These are phyloP conservation scores for Serendipita indica DNA, from an alignment of 768 basidiomycete species.

Conservation along the genomic window DNA sequence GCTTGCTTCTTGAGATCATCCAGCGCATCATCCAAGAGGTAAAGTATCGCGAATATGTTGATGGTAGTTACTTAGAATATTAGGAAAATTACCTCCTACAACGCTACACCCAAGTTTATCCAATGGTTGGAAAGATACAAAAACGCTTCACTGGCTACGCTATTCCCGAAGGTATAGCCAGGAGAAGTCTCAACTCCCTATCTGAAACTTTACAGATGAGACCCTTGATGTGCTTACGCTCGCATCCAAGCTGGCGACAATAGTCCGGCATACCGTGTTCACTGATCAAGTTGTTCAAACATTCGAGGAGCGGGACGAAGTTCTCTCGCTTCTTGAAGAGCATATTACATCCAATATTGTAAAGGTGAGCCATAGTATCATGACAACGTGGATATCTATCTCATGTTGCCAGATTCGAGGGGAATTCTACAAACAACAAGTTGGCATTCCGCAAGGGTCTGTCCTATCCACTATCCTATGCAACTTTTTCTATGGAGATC, in stretches of 20 bases:
- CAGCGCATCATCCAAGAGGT: constrained; percentile 61
- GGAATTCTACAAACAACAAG: constrained; percentile 72
- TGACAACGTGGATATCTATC: neutral
- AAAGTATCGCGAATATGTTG: neutral
- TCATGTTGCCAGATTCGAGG: constrained; percentile 47
- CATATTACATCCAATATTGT: constrained; percentile 90
- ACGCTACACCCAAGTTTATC: constrained; percentile 50
- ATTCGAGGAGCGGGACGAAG: constrained; percentile 36
- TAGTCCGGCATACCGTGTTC: constrained; percentile 63
- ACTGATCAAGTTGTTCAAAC: constrained; percentile 63
- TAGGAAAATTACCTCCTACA: constrained; percentile 64
- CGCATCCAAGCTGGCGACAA: constrained; percentile 49
- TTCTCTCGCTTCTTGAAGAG: constrained; percentile 64
- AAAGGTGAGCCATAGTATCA: constrained; percentile 37
- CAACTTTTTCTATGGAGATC: constrained; percentile 85
- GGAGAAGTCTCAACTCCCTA: neutral
- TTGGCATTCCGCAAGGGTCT: constrained; percentile 95
- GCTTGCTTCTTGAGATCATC: constrained; percentile 65
- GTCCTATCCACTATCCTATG: constrained; percentile 90
- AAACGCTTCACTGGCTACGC: constrained; percentile 47
- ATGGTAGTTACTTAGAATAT: neutral
- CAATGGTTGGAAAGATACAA: constrained; percentile 40
- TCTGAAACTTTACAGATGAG: constrained; percentile 27
- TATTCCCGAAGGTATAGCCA: constrained; percentile 42
- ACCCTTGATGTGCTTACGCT: constrained; percentile 56